Evolutionary conservation across 1,284 basidiomycete species (phyloP), one percentile per base, ranked within the genome.

Genomic region (Ceratobasidium sp.): DNA sequence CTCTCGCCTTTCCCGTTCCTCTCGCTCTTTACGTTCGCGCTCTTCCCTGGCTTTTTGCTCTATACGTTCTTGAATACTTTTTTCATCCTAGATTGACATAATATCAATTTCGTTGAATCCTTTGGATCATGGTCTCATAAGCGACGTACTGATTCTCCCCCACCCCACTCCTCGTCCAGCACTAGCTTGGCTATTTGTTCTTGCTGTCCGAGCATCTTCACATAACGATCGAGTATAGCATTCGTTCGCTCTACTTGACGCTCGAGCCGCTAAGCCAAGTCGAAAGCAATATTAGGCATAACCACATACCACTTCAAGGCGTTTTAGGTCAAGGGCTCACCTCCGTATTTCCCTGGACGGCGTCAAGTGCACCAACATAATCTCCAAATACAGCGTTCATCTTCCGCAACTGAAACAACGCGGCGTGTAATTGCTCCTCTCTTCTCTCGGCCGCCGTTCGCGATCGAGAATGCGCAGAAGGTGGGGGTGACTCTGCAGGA

Each of bases 171-270:
- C 66, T 79, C 74, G 54, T 81, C 77, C 9, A 81, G 61, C n/a
- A 81, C 65, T 26, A 81, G 77, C 42, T 78, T 74, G 54, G 79
- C 61, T 33, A 77, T 80, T 44, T 81, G 80, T 44, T 81, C 80
- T 52, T 80, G 78, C 59, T 81, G 80, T 4, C 78, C 80, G 17
- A 81, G 74, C 33, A 81, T 66, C 46, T 78, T 79, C 15, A 79
- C 80, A 78, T 81, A 81, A 26, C 78, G 77, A 42, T 81, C 80
- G 17, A 81, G 74, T 67, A 81, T 69, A 5, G 77, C 68, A 69
- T 80, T 80, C 5, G 80, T 80, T 23, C 77, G 77, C 28, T 80
- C 79, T 26, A 81, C 80, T 66, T 80, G 80, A 33, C 69, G 71
- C n/a, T 76, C 73, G 15, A 80, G 50, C 28, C 75, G 66, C 80